Percentiles rank a stretch among this genome's conserved stretches.
Conservation (phyloP, 2,329 filamentous ascomycete genomes). For the Xylariaceae sp. region DNA sequence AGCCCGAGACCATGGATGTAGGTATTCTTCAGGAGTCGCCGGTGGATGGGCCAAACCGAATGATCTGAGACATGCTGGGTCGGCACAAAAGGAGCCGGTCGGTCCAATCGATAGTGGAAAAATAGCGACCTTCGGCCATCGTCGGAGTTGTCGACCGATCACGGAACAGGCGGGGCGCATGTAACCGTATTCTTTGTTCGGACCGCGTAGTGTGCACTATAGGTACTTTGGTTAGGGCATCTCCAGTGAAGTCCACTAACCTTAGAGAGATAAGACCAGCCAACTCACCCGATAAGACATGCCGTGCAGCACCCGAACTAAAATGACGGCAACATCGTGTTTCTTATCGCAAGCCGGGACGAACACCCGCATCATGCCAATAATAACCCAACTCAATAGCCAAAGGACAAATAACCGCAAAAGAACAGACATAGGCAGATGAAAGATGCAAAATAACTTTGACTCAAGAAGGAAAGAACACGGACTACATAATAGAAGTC, state of each 20-base stretch:
- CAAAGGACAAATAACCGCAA: background rate
- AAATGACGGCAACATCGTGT: background rate
- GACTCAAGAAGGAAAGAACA: too few species aligned
- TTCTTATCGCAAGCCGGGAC: background rate
- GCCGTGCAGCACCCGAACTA: too few species aligned
- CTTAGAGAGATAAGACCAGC: too few species aligned
- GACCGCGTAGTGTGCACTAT: constrained; percentile 4
- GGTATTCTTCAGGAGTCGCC: background rate
- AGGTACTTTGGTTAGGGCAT: background rate
- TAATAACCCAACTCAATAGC: too few species aligned
- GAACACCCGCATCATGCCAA: background rate
- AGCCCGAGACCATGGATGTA: background rate
- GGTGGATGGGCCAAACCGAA: background rate
- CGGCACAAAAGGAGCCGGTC: background rate
- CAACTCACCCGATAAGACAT: too few species aligned
- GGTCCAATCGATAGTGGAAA: background rate
- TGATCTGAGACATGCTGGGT: background rate
- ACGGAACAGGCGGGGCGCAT: constrained; percentile 18
- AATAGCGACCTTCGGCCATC: constrained; percentile 6
- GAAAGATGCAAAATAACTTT: too few species aligned
- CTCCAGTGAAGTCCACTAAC: background rate
- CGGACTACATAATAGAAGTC: too few species aligned
- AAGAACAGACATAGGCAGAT: too few species aligned
- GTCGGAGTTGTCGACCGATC: constrained; percentile 16
- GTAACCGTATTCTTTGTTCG: background rate